phyloP scores from a whole-genome alignment of 306 rosid species.

The Acmispon strigosus region DNA sequence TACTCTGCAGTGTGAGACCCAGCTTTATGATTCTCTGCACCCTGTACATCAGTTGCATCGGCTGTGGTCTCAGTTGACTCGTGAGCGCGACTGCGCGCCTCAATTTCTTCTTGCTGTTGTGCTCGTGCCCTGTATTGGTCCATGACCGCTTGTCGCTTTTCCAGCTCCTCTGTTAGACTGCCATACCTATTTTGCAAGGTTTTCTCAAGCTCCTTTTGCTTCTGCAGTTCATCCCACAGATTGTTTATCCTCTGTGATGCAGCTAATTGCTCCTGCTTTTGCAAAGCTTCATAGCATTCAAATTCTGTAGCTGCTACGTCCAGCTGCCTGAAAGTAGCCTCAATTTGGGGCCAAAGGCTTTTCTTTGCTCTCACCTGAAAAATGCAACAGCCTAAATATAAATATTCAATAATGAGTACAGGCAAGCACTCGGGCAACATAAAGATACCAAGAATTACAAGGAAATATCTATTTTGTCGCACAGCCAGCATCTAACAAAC shows the following conservation, averaged over 20 bases:
- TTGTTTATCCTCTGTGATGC: constrained; percentile 57
- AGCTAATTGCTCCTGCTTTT: constrained; percentile 61
- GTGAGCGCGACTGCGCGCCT: constrained; percentile 24
- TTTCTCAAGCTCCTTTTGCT: constrained; percentile 73
- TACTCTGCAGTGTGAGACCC: constrained; percentile 13
- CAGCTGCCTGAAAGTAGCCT: constrained; percentile 63
- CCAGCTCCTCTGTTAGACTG: constrained; percentile 35
- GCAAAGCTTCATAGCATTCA: constrained; percentile 64
- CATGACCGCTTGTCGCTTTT: constrained; percentile 41
- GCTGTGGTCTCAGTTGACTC: constrained; percentile 31
- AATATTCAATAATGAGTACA: background rate
- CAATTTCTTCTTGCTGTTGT: constrained; percentile 39
- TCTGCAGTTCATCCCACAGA: constrained; percentile 61
- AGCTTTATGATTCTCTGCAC: constrained; percentile 9
- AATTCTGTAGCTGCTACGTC: constrained; percentile 76
- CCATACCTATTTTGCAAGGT: constrained; percentile 53
- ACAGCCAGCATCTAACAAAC: background rate
- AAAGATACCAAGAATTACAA: background rate
- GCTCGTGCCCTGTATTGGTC: constrained; percentile 32
- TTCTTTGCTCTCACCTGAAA: constrained; percentile 59
- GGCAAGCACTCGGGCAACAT: background rate
- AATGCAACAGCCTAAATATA: background rate
- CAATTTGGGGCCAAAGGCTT: constrained; percentile 69
- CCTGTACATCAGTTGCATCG: constrained; percentile 12
- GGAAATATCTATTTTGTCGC: background rate